Evolutionary conservation across 805 yeast genomes (phyloP).

Genomic region (Monosporozyma yasuniensis): DNA sequence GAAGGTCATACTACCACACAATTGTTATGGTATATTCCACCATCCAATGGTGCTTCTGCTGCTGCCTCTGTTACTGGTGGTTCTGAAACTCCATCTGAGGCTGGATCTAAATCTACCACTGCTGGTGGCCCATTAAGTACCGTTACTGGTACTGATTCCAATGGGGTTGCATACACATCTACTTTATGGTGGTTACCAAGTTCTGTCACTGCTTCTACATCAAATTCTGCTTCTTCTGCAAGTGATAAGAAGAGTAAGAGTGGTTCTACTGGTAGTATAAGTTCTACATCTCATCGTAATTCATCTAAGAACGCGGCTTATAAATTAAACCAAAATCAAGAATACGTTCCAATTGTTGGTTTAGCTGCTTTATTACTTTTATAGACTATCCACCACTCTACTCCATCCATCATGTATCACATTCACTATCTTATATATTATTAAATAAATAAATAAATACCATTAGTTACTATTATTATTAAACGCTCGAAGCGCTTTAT

Average conservation of each 20-base stretch:
- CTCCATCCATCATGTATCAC: neutral
- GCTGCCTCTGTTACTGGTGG: neutral
- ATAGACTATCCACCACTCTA: conserved; percentile 2
- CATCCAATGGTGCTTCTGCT: neutral
- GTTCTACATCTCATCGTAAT: neutral
- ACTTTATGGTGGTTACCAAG: conserved; percentile 18
- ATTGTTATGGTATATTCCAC: conserved; percentile 12
- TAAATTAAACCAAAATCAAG: conserved; percentile 12
- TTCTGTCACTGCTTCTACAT: too few species aligned
- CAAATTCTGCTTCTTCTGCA: neutral
- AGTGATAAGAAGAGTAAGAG: neutral
- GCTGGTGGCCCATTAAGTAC: conserved; percentile 16
- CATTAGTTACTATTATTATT: neutral
- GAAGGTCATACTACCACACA: conserved; percentile 14
- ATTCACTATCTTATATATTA: neutral
- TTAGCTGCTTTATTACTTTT: conserved; percentile 9
- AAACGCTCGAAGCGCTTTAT: too few species aligned
- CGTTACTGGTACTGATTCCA: conserved; percentile 14
- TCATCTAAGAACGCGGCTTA: conserved; percentile 1
- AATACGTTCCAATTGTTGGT: neutral
- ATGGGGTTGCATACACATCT: conserved; percentile 19
- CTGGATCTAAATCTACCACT: conserved; percentile 3
- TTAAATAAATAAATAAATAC: neutral
- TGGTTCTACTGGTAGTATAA: neutral
- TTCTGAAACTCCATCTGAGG: neutral